Evolutionary conservation across 352 stramenopile genomes (phyloP), one percentile per base, ranked within the genome.

Genomic region (Lagenidium sp.): DNA sequence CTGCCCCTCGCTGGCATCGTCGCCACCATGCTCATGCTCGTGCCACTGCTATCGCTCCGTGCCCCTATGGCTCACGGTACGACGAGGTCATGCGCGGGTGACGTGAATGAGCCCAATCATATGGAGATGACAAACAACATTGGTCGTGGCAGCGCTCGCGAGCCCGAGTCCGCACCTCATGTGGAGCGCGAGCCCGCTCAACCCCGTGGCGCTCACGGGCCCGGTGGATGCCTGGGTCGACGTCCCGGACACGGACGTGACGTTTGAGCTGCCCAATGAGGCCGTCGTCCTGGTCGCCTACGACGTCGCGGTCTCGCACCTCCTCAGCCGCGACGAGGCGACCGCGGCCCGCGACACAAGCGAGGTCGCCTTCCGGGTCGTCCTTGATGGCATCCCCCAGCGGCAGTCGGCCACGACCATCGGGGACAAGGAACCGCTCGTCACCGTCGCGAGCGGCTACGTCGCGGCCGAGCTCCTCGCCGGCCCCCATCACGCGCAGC

Each of bases 391-490:
- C 11, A 55, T 58, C 10, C 60, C 78, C 15, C 82, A 82, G 40
- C 78, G 78, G 15, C 62, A 87, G 39, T 90, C 78, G 0, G 78
- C 64, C 0, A 75, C 68, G 2, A 82, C 67, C 2, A 53, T 87
- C 11, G 70, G 81, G 7, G 62, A 83, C 28, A 56, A 61, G n/a
- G 70, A 90, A 20, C 61, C 74, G 6, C 31, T 83, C 7, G 56
- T 81, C 12, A 58, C 62, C 0, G 59, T 68, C 4, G 69, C 58
- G 10, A 87, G 78, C 25, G 78, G 78, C 0, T 71, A 82, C 29
- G 49, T 87, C 13, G 57, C 74, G 4, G 49, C 76, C 10, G 70
- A 87, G 39, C 53, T 87, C 4, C 37, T 60, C 8, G 55, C 63
- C 3, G 78, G 78, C 1, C 25, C 51, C 1, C 72, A 90, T 15